Conservation (phyloP, 495 filamentous ascomycete genomes). For the Cudoniella acicularis region DNA sequence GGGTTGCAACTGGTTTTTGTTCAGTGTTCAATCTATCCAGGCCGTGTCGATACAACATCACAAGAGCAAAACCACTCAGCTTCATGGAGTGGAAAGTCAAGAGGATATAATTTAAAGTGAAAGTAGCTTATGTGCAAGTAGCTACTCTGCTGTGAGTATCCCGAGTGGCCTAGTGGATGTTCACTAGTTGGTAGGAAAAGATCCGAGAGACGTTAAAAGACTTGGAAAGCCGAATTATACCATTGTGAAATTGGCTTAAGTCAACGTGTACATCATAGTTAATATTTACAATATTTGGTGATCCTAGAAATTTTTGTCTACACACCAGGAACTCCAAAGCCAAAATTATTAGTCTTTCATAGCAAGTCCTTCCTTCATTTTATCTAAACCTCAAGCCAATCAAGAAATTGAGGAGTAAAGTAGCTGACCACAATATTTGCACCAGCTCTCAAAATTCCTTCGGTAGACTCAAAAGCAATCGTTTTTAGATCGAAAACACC, state of each 20-base stretch:
- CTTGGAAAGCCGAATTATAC: background rate
- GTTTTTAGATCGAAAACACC: conserved; percentile 96
- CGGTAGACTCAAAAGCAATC: conserved; percentile 91
- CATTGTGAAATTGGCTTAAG: background rate
- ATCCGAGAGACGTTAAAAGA: no score
- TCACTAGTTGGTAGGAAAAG: no score
- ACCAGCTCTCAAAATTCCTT: conserved; percentile 89
- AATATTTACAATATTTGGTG: background rate
- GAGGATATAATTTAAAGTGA: no score
- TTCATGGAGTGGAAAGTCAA: no score
- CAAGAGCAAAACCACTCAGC: no score
- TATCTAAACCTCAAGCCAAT: conserved; percentile 63
- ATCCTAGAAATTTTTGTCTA: background rate
- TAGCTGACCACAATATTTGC: conserved; percentile 91
- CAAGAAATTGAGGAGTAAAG: conserved; percentile 89
- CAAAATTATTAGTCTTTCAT: background rate
- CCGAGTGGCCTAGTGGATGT: no score
- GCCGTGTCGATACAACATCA: no score
- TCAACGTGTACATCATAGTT: background rate
- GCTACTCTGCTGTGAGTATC: no score
- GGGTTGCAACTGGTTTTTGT: no score
- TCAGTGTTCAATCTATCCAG: no score
- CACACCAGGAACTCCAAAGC: background rate
- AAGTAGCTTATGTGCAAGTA: no score
- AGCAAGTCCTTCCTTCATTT: background rate